phyloP scores from a whole-genome alignment of 768 basidiomycete species.

The Podaxis sp. region DNA sequence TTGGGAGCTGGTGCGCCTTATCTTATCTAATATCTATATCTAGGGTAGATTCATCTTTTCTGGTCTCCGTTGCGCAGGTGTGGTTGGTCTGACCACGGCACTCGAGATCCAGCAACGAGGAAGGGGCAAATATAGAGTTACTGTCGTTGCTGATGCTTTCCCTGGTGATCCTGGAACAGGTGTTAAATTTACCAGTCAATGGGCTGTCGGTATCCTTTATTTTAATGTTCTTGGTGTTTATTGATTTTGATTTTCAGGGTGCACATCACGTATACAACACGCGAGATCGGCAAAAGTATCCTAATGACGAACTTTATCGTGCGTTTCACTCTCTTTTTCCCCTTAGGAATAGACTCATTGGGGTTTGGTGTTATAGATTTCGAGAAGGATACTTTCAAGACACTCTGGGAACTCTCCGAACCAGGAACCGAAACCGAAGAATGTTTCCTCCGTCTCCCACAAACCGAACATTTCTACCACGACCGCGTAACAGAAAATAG shows the following conservation, averaged over 20 bases:
- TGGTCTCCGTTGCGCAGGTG: slow-evolving; percentile 45
- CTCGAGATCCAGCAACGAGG: slow-evolving; percentile 56
- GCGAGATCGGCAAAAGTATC: slow-evolving; percentile 4
- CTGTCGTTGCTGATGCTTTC: slow-evolving; percentile 67
- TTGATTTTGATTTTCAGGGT: slow-evolving; percentile 29
- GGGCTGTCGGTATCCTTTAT: slow-evolving; percentile 58
- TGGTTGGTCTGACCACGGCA: slow-evolving; percentile 76
- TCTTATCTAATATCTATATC: neutral
- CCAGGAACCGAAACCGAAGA: slow-evolving; percentile 53
- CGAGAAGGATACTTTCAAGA: slow-evolving; percentile 72
- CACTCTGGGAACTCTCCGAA: slow-evolving; percentile 70
- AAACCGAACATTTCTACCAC: slow-evolving; percentile 58
- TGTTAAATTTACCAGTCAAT: slow-evolving; percentile 74
- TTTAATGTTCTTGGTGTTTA: neutral
- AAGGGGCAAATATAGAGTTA: slow-evolving; percentile 57
- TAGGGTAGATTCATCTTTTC: neutral
- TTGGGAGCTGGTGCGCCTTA: slow-evolving; percentile 34
- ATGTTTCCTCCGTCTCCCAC: slow-evolving; percentile 61
- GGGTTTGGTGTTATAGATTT: slow-evolving; percentile 41
- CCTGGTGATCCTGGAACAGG: slow-evolving; percentile 68
- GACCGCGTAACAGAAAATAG: slow-evolving; percentile 20
- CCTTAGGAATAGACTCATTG: neutral
- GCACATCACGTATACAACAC: slow-evolving; percentile 74
- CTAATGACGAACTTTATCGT: slow-evolving; percentile 12
- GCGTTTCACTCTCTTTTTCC: neutral